These are phyloP conservation scores for Apiotrichum mycotoxinovorans DNA, from an alignment of 1,284 basidiomycete species.

Conservation along the genomic window DNA sequence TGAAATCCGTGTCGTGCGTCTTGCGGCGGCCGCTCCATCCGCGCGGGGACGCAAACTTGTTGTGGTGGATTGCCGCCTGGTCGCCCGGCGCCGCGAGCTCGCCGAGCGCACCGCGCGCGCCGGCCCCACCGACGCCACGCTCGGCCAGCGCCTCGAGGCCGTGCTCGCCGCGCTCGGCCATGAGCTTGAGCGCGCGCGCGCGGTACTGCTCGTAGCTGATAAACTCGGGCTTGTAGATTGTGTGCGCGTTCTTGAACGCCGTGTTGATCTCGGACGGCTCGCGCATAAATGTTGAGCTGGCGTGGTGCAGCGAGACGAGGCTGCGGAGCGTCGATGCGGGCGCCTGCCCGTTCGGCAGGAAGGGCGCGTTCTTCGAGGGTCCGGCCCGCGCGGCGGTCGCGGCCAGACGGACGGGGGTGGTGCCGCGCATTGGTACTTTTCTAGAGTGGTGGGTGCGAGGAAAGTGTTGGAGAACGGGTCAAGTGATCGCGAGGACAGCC, in stretches of 20 bases:
- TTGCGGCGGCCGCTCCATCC: conserved; percentile 4
- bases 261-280: conserved; percentile 26
- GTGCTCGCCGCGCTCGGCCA: conserved; percentile 6
- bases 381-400: background rate
- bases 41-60: conserved; percentile 10
- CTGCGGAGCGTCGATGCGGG: conserved; percentile 26
- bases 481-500: too few relatives aligned
- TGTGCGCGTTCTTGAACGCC: conserved; percentile 38
- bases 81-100: conserved; percentile 3
- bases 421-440: conserved; percentile 14
- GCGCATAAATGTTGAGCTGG: conserved; percentile 41
- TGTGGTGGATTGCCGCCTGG: conserved; percentile 1
- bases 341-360: conserved; percentile 20
- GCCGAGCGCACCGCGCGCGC: conserved; percentile 8
- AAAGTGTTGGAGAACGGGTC: too few relatives aligned
- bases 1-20: conserved; percentile 11
- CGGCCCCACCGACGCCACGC: conserved; percentile 8
- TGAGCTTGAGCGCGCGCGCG: conserved; percentile 2
- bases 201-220: conserved; percentile 15
- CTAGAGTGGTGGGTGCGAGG: background rate
- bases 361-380: conserved; percentile 4
- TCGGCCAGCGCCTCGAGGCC: conserved; percentile 17
- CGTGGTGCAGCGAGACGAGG: conserved; percentile 43
- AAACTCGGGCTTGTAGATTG: conserved; percentile 19
- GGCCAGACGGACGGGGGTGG: conserved; percentile 3